phyloP scores from a whole-genome alignment of 305 asterid species.

The Plantago rigida region DNA sequence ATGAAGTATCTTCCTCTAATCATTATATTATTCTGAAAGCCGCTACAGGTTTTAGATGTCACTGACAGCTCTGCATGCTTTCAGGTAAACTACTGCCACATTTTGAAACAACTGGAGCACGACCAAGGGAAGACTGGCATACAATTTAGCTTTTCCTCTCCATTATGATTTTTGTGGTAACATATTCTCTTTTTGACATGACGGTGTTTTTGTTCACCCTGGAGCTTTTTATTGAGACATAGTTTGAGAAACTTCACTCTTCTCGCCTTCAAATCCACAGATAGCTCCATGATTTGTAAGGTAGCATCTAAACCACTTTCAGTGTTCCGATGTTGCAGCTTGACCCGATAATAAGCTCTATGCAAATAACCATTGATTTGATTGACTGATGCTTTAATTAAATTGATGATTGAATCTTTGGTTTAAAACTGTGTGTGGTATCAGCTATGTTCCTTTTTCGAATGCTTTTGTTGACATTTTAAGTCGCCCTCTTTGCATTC shows the following conservation, averaged over 20 bases:
- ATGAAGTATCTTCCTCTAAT: neutral
- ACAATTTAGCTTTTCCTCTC: constrained; percentile 75
- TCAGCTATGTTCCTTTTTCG: too few relatives aligned
- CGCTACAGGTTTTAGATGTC: neutral
- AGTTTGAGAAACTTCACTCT: constrained; percentile 21
- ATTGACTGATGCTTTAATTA: constrained; percentile 16
- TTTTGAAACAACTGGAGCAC: constrained; percentile 63
- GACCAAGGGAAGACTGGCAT: constrained; percentile 76
- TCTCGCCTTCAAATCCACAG: constrained; percentile 9
- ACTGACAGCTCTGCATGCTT: constrained; percentile 27
- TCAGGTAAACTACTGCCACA: constrained; percentile 82
- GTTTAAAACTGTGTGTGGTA: neutral
- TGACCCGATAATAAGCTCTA: constrained; percentile 22
- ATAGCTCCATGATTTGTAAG: constrained; percentile 16
- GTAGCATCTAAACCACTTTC: constrained; percentile 1
- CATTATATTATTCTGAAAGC: neutral
- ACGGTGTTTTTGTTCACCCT: constrained; percentile 13
- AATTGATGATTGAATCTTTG: constrained; percentile 15
- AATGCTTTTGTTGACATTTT: too few relatives aligned
- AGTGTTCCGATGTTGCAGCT: constrained; percentile 16
- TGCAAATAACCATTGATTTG: constrained; percentile 13
- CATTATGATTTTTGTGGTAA: constrained; percentile 28
- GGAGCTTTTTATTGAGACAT: constrained; percentile 16
- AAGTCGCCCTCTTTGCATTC: too few relatives aligned
- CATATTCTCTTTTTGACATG: constrained; percentile 14